These are phyloP conservation scores for Plectosphaerella cucumerina DNA, from an alignment of 2,329 filamentous ascomycete species.

Conservation along the genomic window DNA sequence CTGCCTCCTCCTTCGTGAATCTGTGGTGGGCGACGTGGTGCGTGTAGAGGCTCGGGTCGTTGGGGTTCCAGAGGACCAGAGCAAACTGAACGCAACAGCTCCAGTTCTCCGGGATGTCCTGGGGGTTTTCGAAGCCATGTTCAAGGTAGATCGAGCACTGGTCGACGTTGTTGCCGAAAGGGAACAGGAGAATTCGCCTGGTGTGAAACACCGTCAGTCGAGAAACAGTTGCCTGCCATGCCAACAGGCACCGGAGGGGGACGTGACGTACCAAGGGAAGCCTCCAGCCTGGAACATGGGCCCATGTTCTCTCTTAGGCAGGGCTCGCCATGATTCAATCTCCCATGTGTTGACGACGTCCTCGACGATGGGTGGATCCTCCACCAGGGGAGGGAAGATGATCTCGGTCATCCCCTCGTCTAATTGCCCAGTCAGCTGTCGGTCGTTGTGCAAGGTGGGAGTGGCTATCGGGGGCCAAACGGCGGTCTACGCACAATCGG, in stretches of 20 bases:
- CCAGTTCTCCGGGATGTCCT: slow-evolving; percentile 79
- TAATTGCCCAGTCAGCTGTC: slow-evolving; percentile 31
- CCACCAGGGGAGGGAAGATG: slow-evolving; percentile 65
- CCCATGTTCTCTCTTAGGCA: slow-evolving; percentile 79
- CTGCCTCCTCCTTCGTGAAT: slow-evolving; percentile 92
- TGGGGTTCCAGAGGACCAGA: slow-evolving; percentile 88
- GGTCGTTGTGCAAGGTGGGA: background rate
- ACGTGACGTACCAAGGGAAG: slow-evolving; percentile 72
- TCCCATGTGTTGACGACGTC: slow-evolving; percentile 81
- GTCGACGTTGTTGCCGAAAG: slow-evolving; percentile 90
- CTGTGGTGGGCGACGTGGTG: slow-evolving; percentile 88
- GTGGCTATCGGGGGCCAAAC: background rate
- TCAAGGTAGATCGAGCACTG: slow-evolving; percentile 94
- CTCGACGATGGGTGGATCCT: slow-evolving; percentile 75
- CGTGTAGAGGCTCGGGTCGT: slow-evolving; percentile 79
- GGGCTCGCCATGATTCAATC: slow-evolving; percentile 74
- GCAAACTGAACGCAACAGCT: slow-evolving; percentile 95
- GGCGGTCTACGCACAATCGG: slow-evolving; percentile 42
- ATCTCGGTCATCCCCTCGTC: slow-evolving; percentile 82
- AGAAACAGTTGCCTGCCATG: slow-evolving; percentile 1
- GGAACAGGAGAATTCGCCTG: slow-evolving; percentile 93
- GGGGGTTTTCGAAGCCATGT: slow-evolving; percentile 75
- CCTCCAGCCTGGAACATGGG: slow-evolving; percentile 83
- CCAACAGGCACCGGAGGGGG: background rate
- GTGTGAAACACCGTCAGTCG: slow-evolving; percentile 12